A percentile compares a stretch with the other conserved stretches of the same genome.
Evolutionary conservation across 148 eudicot genomes (phyloP).

Genomic region (Cornus suecica): DNA sequence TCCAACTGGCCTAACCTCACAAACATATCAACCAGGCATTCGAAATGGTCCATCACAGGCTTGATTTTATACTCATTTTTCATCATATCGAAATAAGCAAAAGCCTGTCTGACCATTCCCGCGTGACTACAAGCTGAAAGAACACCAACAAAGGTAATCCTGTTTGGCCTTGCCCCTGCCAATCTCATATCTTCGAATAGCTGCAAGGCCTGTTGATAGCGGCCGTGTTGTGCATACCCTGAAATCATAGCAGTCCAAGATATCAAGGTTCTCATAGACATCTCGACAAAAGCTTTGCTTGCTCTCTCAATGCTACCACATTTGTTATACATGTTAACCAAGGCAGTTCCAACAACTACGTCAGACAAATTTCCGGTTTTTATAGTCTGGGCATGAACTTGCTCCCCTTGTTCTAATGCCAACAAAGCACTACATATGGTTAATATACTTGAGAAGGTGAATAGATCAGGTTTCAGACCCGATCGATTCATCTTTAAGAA

Average conservation of each 20-base stretch:
- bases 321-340: slow-evolving; percentile 70
- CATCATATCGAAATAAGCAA: slow-evolving; percentile 58
- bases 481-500: slow-evolving; percentile 46
- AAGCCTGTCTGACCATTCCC: slow-evolving; percentile 59
- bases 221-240: slow-evolving; percentile 66
- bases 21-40: slow-evolving; percentile 65
- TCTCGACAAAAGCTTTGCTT: slow-evolving; percentile 56
- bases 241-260: slow-evolving; percentile 74
- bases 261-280: slow-evolving; percentile 52
- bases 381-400: slow-evolving; percentile 65
- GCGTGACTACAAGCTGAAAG: slow-evolving; percentile 76
- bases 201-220: slow-evolving; percentile 51
- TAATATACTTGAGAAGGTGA: slow-evolving; percentile 60
- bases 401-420: slow-evolving; percentile 74
- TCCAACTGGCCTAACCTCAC: slow-evolving; percentile 60
- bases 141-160: slow-evolving; percentile 62
- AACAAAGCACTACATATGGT: slow-evolving; percentile 54
- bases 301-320: slow-evolving; percentile 66
- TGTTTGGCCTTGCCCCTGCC: slow-evolving; percentile 64
- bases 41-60: slow-evolving; percentile 68
- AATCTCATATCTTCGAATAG: slow-evolving; percentile 62
- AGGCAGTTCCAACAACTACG: slow-evolving; percentile 64
- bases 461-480: slow-evolving; percentile 54
- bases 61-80: slow-evolving; percentile 52
- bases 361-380: slow-evolving; percentile 63